Conservation (phyloP, 441 rosid species). For the Hura crepitans region DNA sequence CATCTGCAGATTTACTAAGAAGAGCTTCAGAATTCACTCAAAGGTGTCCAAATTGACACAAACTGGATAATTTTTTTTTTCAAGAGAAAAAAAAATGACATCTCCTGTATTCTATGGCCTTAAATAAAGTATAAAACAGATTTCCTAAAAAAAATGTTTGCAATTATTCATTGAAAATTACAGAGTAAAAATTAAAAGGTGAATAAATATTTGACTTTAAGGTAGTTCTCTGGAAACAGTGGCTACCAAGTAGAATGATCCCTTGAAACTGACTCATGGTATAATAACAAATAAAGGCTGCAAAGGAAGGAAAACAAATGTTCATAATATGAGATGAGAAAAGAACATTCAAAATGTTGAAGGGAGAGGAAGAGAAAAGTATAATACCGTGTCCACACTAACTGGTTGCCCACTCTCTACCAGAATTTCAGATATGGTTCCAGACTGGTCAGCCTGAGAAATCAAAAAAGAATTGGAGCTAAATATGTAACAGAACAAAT, state of each 20-base stretch:
- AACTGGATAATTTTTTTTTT: conserved; percentile 3
- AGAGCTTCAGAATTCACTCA: neutral
- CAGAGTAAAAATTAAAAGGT: conserved; percentile 11
- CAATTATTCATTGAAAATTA: conserved; percentile 21
- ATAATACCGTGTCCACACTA: conserved; percentile 64
- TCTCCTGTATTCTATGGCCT: neutral
- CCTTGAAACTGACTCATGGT: conserved; percentile 39
- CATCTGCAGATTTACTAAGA: neutral
- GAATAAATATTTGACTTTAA: neutral
- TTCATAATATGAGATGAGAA: conserved; percentile 6
- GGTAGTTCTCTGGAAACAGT: neutral
- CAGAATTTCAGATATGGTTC: conserved; percentile 69
- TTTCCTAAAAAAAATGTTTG: neutral
- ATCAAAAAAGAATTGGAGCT: conserved; percentile 5
- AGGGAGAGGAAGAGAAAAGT: neutral
- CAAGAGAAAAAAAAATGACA: no score
- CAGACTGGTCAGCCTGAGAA: conserved; percentile 84
- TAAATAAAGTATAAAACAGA: neutral
- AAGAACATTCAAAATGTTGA: neutral
- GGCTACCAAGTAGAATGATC: neutral
- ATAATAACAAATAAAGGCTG: conserved; percentile 72
- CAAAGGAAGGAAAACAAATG: conserved; percentile 20
- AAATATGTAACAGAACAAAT: neutral
- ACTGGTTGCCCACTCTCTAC: conserved; percentile 86
- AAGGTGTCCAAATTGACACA: neutral